A percentile compares a stretch with the other conserved stretches of the same genome.
Evolutionary conservation across 768 basidiomycete genomes (phyloP).

Genomic region (Mycena galopus): DNA sequence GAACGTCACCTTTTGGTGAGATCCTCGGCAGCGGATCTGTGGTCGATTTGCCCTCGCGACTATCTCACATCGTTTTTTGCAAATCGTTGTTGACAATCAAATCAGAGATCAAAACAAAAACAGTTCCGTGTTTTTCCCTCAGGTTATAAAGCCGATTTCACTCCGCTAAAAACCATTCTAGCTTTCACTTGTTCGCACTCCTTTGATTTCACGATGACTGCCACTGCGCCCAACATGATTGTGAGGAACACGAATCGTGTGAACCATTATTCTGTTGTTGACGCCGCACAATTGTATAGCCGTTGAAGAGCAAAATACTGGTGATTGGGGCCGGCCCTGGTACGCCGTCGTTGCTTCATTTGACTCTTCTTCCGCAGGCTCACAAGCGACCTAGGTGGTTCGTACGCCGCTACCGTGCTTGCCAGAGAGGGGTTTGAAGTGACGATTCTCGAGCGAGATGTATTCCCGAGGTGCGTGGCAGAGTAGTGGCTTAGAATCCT

Average conservation of each 20-base stretch:
- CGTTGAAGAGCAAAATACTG: neutral
- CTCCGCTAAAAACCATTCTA: too few species aligned
- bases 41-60: too few species aligned
- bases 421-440: slow-evolving; percentile 45
- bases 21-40: too few species aligned
- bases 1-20: too few species aligned
- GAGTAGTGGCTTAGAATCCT: neutral
- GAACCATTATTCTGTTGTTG: neutral
- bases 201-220: neutral
- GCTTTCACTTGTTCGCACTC: neutral
- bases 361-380: too few species aligned
- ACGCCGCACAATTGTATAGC: neutral
- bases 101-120: too few species aligned
- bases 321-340: slow-evolving; percentile 41
- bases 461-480: slow-evolving; percentile 37
- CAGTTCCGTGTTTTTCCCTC: too few species aligned
- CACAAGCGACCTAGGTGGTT: slow-evolving; percentile 17
- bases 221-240: neutral
- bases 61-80: too few species aligned
- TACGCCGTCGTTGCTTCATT: too few species aligned
- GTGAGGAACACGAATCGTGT: neutral
- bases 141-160: too few species aligned
- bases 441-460: slow-evolving; percentile 38
- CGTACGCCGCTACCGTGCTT: slow-evolving; percentile 43
- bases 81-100: too few species aligned